Conservation (phyloP, 2,329 filamentous ascomycete species). For the Ophiognomonia clavigignenti-juglandacearum region DNA sequence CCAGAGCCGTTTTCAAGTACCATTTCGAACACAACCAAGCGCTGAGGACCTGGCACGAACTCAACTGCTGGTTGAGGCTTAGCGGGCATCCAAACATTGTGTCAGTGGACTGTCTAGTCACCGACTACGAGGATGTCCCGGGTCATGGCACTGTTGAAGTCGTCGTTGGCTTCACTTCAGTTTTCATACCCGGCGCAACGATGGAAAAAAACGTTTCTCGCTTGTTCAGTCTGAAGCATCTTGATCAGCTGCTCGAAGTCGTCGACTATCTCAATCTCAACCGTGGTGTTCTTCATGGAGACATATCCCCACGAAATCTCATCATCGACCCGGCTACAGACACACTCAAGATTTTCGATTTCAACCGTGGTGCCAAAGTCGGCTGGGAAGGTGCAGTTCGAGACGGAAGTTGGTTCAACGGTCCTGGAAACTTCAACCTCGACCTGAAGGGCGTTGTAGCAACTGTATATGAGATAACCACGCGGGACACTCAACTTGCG, state of each 20-base stretch:
- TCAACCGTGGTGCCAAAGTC: slow-evolving; percentile 20
- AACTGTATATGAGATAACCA: slow-evolving; percentile 30
- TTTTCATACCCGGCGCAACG: slow-evolving; percentile 29
- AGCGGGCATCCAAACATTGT: slow-evolving; percentile 4
- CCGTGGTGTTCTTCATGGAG: slow-evolving; percentile 33
- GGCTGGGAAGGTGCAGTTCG: neutral
- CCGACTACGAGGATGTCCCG: neutral
- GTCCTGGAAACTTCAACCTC: slow-evolving; percentile 19
- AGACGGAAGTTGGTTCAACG: neutral
- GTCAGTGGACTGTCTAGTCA: neutral
- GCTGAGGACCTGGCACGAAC: slow-evolving; percentile 1
- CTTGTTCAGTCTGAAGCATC: slow-evolving; percentile 30
- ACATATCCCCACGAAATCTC: slow-evolving; percentile 33
- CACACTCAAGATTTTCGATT: slow-evolving; percentile 31
- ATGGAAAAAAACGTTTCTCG: slow-evolving; percentile 25
- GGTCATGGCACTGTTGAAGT: neutral
- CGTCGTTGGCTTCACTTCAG: slow-evolving; percentile 21
- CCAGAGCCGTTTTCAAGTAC: slow-evolving; percentile 5
- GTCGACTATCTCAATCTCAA: slow-evolving; percentile 34
- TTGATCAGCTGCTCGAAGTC: slow-evolving; percentile 30
- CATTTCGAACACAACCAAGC: neutral
- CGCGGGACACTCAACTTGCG: slow-evolving; percentile 22
- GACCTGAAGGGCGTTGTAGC: slow-evolving; percentile 31
- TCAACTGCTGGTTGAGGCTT: slow-evolving; percentile 7
- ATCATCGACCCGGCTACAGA: slow-evolving; percentile 29